Evolutionary conservation across 192 early-diverging fungal genomes (phyloP).

Genomic region (Linnemannia elongata): DNA sequence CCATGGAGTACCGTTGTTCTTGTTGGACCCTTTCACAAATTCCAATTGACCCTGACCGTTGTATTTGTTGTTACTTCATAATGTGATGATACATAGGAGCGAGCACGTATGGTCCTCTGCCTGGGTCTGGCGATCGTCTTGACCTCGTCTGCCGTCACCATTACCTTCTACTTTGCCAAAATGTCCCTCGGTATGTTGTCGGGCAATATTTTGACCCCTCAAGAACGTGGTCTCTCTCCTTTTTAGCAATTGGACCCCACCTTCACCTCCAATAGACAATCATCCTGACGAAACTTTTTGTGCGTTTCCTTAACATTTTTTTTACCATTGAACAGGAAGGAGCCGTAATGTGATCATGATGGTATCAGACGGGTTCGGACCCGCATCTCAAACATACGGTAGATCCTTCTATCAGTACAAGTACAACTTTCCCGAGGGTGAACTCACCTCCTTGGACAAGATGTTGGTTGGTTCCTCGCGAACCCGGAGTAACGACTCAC

Average conservation of each 20-base stretch:
- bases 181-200: slow-evolving; percentile 23
- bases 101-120: slow-evolving; percentile 35
- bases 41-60: neutral
- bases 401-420: slow-evolving; percentile 83
- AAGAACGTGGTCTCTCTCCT: too few relatives aligned
- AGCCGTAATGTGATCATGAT: slow-evolving; percentile 89
- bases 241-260: too few relatives aligned
- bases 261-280: too few relatives aligned
- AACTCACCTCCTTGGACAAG: slow-evolving; percentile 70
- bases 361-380: slow-evolving; percentile 97
- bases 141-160: slow-evolving; percentile 36
- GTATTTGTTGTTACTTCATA: neutral
- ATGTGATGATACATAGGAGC: slow-evolving; percentile 7
- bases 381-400: slow-evolving; percentile 91
- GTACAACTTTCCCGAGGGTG: slow-evolving; percentile 44
- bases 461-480: slow-evolving; percentile 92
- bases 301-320: neutral
- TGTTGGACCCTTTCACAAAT: neutral
- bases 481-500: slow-evolving; percentile 82
- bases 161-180: slow-evolving; percentile 38
- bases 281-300: neutral
- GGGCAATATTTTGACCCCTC: too few relatives aligned
- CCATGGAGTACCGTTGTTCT: too few relatives aligned
- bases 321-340: neutral
- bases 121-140: slow-evolving; percentile 32